A percentile compares a stretch with the other conserved stretches of the same genome.
Conservation (phyloP, 2,329 filamentous ascomycete species). For the Raffaelea albimanens region DNA sequence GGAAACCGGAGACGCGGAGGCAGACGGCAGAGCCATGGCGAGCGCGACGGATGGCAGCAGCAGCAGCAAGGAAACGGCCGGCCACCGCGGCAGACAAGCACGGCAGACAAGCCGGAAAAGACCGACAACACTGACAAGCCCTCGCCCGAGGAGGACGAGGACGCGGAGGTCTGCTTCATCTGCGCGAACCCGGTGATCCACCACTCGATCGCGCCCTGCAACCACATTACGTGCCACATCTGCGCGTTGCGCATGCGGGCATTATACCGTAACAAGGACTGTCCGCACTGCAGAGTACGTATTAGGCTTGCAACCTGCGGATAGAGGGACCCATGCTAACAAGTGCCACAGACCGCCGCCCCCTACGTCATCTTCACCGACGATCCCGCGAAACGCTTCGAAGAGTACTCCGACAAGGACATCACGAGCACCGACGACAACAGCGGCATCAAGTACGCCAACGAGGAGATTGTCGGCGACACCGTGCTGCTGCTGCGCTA, state of each 20-base stretch:
- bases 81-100: neutral
- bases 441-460: constrained; percentile 86
- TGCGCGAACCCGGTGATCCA: constrained; percentile 87
- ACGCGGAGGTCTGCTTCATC: constrained; percentile 90
- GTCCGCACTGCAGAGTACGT: constrained; percentile 85
- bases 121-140: constrained; percentile 4
- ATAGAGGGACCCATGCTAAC: neutral
- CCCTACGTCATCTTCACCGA: constrained; percentile 89
- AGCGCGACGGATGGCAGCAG: constrained; percentile 7
- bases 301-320: too few relatives aligned
- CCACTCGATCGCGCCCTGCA: constrained; percentile 84
- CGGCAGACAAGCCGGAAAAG: constrained; percentile 9
- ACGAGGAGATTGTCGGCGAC: constrained; percentile 81
- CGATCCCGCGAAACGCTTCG: constrained; percentile 67
- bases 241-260: constrained; percentile 86
- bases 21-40: neutral
- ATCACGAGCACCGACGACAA: constrained; percentile 74
- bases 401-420: constrained; percentile 68
- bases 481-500: constrained; percentile 81
- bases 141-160: constrained; percentile 20
- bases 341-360: constrained; percentile 46
- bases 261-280: constrained; percentile 92
- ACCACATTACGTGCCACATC: constrained; percentile 94
- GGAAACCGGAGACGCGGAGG: constrained; percentile 3
- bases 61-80: neutral